phyloP scores from a whole-genome alignment of 768 basidiomycete genomes.

The Tremella yokohamensis region DNA sequence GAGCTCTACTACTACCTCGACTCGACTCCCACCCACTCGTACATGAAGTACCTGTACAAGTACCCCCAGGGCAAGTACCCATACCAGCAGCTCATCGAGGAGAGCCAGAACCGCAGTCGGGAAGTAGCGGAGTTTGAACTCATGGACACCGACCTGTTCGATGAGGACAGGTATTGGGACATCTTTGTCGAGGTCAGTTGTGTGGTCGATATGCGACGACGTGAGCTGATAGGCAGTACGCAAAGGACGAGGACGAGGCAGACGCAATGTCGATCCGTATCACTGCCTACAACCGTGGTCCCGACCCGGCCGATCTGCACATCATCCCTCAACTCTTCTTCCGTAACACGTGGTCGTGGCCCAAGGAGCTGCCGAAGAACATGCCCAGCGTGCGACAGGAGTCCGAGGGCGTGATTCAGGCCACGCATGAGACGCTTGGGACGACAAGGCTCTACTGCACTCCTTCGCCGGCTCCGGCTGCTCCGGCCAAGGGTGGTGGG shows the following conservation, averaged over 20 bases:
- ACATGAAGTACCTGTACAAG: conserved; percentile 99
- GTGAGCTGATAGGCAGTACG: conserved; percentile 63
- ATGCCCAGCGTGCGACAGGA: conserved; percentile 51
- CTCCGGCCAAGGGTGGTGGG: conserved; percentile 61
- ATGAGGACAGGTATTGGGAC: conserved; percentile 95
- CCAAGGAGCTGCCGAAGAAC: conserved; percentile 52
- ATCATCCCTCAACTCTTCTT: conserved; percentile 96
- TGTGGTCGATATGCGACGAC: not conserved
- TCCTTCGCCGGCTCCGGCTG: conserved; percentile 85
- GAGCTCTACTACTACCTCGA: conserved; percentile 98
- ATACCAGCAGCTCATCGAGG: conserved; percentile 85
- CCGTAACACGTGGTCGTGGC: conserved; percentile 98
- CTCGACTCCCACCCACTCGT: conserved; percentile 96
- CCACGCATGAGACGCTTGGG: conserved; percentile 69
- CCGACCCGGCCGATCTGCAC: conserved; percentile 88
- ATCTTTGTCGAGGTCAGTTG: conserved; percentile 85
- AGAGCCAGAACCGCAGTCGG: conserved; percentile 75
- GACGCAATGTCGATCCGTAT: conserved; percentile 88
- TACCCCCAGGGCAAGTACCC: conserved; percentile 90
- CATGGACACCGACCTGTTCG: conserved; percentile 84
- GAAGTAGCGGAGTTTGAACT: conserved; percentile 91
- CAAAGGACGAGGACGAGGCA: conserved; percentile 89
- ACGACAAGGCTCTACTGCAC: conserved; percentile 81
- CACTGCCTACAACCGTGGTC: conserved; percentile 93
- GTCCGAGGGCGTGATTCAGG: conserved; percentile 53